Evolutionary conservation across 75 land plant genomes (phyloP).

Genomic region (Cunninghamia lanceolata): DNA sequence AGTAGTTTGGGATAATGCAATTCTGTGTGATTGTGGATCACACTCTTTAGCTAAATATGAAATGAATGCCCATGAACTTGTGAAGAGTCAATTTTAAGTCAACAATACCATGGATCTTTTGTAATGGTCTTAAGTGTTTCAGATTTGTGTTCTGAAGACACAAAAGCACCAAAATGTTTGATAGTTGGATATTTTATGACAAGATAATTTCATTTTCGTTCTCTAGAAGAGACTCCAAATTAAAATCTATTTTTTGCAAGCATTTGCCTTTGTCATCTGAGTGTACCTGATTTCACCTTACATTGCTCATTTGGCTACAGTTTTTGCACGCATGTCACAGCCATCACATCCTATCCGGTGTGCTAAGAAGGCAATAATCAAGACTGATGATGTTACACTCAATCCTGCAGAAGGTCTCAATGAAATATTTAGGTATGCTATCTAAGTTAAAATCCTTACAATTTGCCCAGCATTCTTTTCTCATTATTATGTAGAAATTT

Average conservation of each 20-base stretch:
- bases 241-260: background rate
- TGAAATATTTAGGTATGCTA: slow-evolving; percentile 32
- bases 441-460: background rate
- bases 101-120: background rate
- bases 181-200: background rate
- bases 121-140: too few relatives aligned
- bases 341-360: slow-evolving; percentile 57
- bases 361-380: slow-evolving; percentile 50
- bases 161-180: background rate
- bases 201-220: background rate
- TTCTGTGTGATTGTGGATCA: background rate
- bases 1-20: background rate
- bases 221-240: background rate
- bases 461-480: too few relatives aligned
- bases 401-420: slow-evolving; percentile 21
- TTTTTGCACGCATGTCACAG: slow-evolving; percentile 57
- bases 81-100: background rate
- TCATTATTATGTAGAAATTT: background rate
- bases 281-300: background rate
- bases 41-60: background rate
- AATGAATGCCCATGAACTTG: background rate
- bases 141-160: background rate
- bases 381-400: slow-evolving; percentile 33
- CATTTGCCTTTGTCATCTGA: background rate
- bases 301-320: slow-evolving; percentile 14